phyloP scores from a whole-genome alignment of 441 rosid species.

The Gossypium gossypioides region DNA sequence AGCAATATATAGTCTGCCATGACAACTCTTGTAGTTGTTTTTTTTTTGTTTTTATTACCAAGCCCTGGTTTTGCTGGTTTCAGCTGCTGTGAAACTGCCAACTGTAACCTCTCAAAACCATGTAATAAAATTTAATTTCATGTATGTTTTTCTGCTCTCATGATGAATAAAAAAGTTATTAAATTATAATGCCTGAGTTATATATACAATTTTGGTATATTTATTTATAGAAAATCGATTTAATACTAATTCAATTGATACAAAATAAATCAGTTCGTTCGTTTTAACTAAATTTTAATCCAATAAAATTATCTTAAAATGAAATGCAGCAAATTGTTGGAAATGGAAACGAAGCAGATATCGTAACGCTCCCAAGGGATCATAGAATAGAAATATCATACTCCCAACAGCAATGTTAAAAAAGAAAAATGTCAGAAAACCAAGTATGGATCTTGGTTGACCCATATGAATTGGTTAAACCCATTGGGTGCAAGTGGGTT shows the following conservation, averaged over 20 bases:
- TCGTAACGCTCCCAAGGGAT: too few relatives aligned
- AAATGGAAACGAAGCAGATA: background rate
- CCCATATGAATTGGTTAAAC: too few relatives aligned
- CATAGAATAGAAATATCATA: background rate
- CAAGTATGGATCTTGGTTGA: too few relatives aligned
- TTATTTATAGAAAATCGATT: background rate
- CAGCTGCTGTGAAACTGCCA: conserved; percentile 21
- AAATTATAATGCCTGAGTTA: too few relatives aligned
- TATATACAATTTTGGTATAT: too few relatives aligned
- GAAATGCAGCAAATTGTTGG: background rate
- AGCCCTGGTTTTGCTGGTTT: conserved; percentile 28
- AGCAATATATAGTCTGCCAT: conserved; percentile 34
- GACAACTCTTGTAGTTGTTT: conserved; percentile 22
- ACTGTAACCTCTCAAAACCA: conserved; percentile 15
- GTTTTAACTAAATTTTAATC: too few relatives aligned
- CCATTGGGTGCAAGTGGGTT: too few relatives aligned
- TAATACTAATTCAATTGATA: background rate
- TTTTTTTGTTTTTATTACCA: conserved; percentile 16
- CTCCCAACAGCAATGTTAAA: too few relatives aligned
- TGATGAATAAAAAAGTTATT: background rate
- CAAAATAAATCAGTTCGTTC: too few relatives aligned
- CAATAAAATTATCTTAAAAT: background rate
- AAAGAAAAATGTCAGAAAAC: too few relatives aligned
- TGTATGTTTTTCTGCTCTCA: conserved; percentile 9
- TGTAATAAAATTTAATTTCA: conserved; percentile 21